Percentiles rank a stretch among this genome's conserved stretches.
phyloP scores from a whole-genome alignment of 208 protist species.

The Leishmania aethiopica region DNA sequence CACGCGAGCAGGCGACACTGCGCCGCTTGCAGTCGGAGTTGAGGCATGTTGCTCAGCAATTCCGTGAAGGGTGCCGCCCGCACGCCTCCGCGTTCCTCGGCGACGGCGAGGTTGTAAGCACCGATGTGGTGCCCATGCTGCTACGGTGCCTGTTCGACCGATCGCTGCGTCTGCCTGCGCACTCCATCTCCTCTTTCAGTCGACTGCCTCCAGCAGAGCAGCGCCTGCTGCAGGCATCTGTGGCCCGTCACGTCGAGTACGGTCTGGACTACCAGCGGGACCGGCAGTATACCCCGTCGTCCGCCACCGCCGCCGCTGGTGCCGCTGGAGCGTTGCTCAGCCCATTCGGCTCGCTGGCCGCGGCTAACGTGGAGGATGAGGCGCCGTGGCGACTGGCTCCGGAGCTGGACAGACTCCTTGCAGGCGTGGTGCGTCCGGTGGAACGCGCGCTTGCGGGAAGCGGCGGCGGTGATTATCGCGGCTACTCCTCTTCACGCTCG shows the following conservation, averaged over 20 bases:
- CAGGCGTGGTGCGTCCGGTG: slow-evolving; percentile 24
- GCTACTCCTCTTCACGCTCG: neutral
- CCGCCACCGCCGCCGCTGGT: neutral
- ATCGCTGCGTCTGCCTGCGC: slow-evolving; percentile 47
- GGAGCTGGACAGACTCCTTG: slow-evolving; percentile 44
- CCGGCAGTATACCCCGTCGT: slow-evolving; percentile 9
- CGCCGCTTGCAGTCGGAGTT: slow-evolving; percentile 41
- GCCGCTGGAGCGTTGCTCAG: neutral
- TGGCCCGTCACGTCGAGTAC: slow-evolving; percentile 70
- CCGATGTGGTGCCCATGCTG: slow-evolving; percentile 53
- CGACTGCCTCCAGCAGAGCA: slow-evolving; percentile 43
- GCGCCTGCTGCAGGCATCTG: slow-evolving; percentile 39
- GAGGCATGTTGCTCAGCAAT: slow-evolving; percentile 34
- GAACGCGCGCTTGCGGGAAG: slow-evolving; percentile 12
- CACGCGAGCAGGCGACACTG: slow-evolving; percentile 41
- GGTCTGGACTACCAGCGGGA: slow-evolving; percentile 63
- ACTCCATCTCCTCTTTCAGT: slow-evolving; percentile 42
- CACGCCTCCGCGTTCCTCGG: slow-evolving; percentile 33
- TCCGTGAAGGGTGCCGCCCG: slow-evolving; percentile 56
- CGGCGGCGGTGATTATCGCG: neutral
- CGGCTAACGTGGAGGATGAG: slow-evolving; percentile 14
- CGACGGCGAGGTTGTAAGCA: slow-evolving; percentile 33
- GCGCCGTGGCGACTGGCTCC: slow-evolving; percentile 49
- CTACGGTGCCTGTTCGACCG: slow-evolving; percentile 64
- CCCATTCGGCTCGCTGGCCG: neutral